Evolutionary conservation across 2,329 filamentous ascomycete species (phyloP).

Genomic region (Stemphylium beticola): DNA sequence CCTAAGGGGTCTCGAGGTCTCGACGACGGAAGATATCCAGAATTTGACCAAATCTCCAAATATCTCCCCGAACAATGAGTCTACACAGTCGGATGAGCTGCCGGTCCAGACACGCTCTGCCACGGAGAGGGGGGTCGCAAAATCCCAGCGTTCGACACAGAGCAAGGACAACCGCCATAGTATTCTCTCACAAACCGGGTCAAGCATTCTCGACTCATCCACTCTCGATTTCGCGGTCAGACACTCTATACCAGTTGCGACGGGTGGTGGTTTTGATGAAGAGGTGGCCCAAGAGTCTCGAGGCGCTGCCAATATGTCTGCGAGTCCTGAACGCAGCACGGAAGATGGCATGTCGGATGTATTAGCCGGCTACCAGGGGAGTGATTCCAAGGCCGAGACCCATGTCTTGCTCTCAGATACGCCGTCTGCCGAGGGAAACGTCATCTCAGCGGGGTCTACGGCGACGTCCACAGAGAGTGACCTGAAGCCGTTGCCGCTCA

Average conservation of each 20-base stretch:
- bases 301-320: not conserved
- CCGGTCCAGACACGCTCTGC: not conserved
- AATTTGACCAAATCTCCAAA: constrained; percentile 9
- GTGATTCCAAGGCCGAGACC: constrained; percentile 29
- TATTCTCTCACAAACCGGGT: constrained; percentile 33
- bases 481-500: constrained; percentile 3
- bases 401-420: constrained; percentile 2
- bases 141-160: not conserved
- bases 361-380: constrained; percentile 40
- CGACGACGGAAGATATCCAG: constrained; percentile 33
- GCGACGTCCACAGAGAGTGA: constrained; percentile 11
- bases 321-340: constrained; percentile 25
- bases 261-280: constrained; percentile 16
- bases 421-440: not conserved
- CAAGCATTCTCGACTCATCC: constrained; percentile 39
- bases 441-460: constrained; percentile 2
- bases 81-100: not conserved
- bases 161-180: constrained; percentile 23
- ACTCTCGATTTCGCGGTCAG: constrained; percentile 40
- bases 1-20: constrained; percentile 33
- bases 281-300: constrained; percentile 11
- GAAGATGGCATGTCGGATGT: constrained; percentile 45
- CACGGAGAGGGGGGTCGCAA: not conserved
- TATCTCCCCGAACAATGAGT: not conserved
- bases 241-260: constrained; percentile 39